Percentiles rank a stretch among this genome's conserved stretches.
These are phyloP conservation scores for Begonia loranthoides DNA, from an alignment of 306 rosid genomes.

Conservation along the genomic window DNA sequence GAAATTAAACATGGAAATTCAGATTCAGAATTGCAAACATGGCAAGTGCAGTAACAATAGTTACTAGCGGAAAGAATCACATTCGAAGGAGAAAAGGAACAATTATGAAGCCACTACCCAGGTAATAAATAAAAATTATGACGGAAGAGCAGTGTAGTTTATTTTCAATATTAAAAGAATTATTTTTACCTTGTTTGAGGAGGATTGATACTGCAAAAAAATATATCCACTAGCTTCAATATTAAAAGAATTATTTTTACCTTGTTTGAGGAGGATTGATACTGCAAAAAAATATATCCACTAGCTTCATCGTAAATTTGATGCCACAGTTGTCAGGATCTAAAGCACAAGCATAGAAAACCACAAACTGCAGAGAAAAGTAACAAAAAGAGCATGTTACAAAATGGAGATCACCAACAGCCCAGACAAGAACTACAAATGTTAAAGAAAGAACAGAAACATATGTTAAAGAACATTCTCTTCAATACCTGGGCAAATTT, in stretches of 20 bases:
- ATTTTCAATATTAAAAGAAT: too few species aligned
- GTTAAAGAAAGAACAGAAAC: too few species aligned
- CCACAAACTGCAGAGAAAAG: constrained; percentile 56
- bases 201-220: constrained; percentile 24
- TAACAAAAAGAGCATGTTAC: constrained; percentile 3
- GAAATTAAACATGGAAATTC: too few species aligned
- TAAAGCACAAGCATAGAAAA: constrained; percentile 75
- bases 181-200: constrained; percentile 37
- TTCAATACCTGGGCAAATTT: constrained; percentile 77
- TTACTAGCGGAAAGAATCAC: too few species aligned
- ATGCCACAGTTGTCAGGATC: constrained; percentile 69
- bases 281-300: constrained; percentile 29
- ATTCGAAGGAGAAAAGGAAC: too few species aligned
- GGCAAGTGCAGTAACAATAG: too few species aligned
- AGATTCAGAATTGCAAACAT: too few species aligned
- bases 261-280: constrained; percentile 35
- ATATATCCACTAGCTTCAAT: constrained; percentile 33
- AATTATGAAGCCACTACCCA: too few species aligned
- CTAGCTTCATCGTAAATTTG: constrained; percentile 49
- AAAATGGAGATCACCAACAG: neutral
- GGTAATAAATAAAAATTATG: too few species aligned
- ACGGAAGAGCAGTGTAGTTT: too few species aligned
- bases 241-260: constrained; percentile 13
- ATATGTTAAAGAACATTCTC: too few species aligned
- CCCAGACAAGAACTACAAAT: too few species aligned